Conservation (phyloP, 2,329 filamentous ascomycete species). For the Sphaerulina musiva region DNA sequence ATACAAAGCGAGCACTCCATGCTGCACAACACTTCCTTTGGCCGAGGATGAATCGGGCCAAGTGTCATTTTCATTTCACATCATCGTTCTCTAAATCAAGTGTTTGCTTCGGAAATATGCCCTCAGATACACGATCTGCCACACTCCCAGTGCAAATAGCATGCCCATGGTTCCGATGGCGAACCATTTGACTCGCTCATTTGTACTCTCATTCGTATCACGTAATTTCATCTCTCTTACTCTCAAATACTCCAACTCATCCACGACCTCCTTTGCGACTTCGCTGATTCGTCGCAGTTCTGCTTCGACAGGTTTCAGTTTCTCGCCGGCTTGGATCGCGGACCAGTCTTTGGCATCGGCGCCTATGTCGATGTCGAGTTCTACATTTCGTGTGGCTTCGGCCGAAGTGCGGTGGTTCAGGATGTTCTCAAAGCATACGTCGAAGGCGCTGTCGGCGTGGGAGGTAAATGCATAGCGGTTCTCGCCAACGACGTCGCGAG, state of each 20-base stretch:
- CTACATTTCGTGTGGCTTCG: constrained; percentile 60
- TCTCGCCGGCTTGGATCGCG: constrained; percentile 90
- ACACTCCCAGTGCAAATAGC: constrained; percentile 79
- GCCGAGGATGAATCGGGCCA: too few relatives aligned
- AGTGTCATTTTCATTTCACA: background rate
- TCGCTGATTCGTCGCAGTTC: constrained; percentile 91
- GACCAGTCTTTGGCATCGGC: constrained; percentile 98
- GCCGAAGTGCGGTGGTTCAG: constrained; percentile 39
- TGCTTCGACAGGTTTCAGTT: constrained; percentile 93
- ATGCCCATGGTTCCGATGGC: constrained; percentile 88
- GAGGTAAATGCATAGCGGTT: constrained; percentile 91
- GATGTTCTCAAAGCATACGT: constrained; percentile 92
- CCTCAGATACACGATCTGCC: constrained; percentile 96
- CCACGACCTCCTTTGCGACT: constrained; percentile 77
- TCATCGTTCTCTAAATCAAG: constrained; percentile 39
- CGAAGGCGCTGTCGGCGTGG: constrained; percentile 83
- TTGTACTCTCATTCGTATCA: constrained; percentile 99
- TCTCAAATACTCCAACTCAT: constrained; percentile 94
- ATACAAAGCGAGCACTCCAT: too few relatives aligned
- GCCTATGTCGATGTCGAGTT: constrained; percentile 92
- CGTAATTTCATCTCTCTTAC: constrained; percentile 85
- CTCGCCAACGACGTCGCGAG: constrained; percentile 87
- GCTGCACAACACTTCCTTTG: too few relatives aligned
- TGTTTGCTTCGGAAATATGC: constrained; percentile 83
- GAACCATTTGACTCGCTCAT: constrained; percentile 98